Evolutionary conservation across 768 basidiomycete genomes (phyloP).

Genomic region (Amanita rubescens): DNA sequence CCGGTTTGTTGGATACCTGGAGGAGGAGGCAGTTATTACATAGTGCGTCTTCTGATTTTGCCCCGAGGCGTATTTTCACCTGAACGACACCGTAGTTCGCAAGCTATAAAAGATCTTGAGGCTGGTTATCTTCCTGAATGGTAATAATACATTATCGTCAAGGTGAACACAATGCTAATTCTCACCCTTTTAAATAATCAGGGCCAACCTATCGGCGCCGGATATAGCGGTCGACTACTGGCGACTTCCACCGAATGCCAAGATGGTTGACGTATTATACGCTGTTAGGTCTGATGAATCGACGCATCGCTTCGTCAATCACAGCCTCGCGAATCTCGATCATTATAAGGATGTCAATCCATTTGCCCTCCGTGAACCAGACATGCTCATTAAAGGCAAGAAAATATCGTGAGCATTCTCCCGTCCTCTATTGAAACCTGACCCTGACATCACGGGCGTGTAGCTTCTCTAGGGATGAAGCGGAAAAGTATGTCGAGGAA

Average conservation of each 20-base stretch:
- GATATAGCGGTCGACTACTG: slow-evolving; percentile 94
- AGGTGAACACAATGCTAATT: not conserved
- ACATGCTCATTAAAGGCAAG: slow-evolving; percentile 77
- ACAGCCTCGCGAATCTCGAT: slow-evolving; percentile 85
- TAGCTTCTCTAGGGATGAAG: slow-evolving; percentile 64
- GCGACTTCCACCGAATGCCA: slow-evolving; percentile 68
- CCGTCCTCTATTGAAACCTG: not conserved
- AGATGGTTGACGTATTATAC: slow-evolving; percentile 81
- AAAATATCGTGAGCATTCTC: slow-evolving; percentile 54
- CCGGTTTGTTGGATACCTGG: slow-evolving; percentile 87
- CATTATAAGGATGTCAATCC: slow-evolving; percentile 77
- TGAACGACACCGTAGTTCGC: slow-evolving; percentile 42
- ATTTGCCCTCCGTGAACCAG: slow-evolving; percentile 82
- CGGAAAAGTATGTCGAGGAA: slow-evolving; percentile 55
- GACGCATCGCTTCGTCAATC: slow-evolving; percentile 93
- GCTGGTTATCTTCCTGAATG: slow-evolving; percentile 76
- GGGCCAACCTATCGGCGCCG: slow-evolving; percentile 69
- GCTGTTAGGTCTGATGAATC: slow-evolving; percentile 92
- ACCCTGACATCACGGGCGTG: slow-evolving; percentile 5
- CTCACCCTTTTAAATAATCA: slow-evolving; percentile 18
- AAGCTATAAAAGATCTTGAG: slow-evolving; percentile 79
- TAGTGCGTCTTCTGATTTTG: slow-evolving; percentile 48
- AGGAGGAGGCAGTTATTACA: slow-evolving; percentile 93
- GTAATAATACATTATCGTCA: slow-evolving; percentile 26
- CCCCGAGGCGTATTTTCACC: not conserved